Evolutionary conservation across 2,329 filamentous ascomycete genomes (phyloP), one percentile per base, ranked within the genome.

Genomic region (Alternaria sp.): DNA sequence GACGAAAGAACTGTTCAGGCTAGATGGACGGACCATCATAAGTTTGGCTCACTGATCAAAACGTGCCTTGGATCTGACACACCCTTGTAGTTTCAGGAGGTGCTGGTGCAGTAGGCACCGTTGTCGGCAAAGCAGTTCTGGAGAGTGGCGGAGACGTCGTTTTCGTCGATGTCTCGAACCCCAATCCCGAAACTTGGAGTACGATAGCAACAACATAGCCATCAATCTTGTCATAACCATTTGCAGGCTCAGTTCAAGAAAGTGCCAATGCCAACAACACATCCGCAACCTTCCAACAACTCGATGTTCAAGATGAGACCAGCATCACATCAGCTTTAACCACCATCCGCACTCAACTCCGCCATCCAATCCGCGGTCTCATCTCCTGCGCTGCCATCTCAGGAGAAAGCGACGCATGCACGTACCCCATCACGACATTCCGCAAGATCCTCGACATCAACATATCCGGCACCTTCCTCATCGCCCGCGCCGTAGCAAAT

Each of bases 381-480:
- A 65, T 75, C 11, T 64, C 68, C 4, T 71, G 69, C 23, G 70
- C 72, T 3, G 72, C 69, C 9, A 73, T 74, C 21, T 72, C 71
- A 2, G 70, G 69, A 33, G 70, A 72, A 42, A 66, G 63, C 54
- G 70, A 73, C 51, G 76, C 74, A 7, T 62, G 73, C 7, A 69
- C 73, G 36, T 79, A 78, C 50, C 66, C 72, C 2, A 58, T 67
- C 21, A 61, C 69, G 11, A 67, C 72, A 14, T 77, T 78, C 58
- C 67, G 73, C 5, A 71, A 70, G 29, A 73, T 79, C 26, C 58
- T 79, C 10, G 72, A 78, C 46, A 71, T 78, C 39, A 79, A 79
- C 45, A 70, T 77, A 1, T 68, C 73, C n/a, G 77, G 77, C 5
- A 76, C 74, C 4, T 78, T 79, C 57, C 67, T 74, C 26, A 62